A percentile compares a stretch with the other conserved stretches of the same genome.
Evolutionary conservation across 192 early-diverging fungal genomes (phyloP).

Genomic region (Coemansia sp.): DNA sequence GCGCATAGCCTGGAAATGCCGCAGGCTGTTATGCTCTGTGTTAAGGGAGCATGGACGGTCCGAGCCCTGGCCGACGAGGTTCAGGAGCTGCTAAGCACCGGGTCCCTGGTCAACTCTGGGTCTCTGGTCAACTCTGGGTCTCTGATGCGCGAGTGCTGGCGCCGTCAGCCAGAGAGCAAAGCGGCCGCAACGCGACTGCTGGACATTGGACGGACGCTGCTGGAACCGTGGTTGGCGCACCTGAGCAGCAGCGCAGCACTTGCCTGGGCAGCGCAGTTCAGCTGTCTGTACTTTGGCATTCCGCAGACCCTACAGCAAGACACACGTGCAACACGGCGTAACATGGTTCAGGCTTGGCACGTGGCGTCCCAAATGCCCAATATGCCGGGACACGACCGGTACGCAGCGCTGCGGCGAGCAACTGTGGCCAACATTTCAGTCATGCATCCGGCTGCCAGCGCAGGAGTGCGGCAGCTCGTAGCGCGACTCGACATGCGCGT

Average conservation of each 20-base stretch:
- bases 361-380: neutral
- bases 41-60: conserved; percentile 37
- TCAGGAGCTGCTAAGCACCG: neutral
- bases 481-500: conserved; percentile 21
- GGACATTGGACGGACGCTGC: conserved; percentile 3
- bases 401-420: conserved; percentile 29
- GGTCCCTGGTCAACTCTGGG: neutral
- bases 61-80: conserved; percentile 15
- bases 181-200: conserved; percentile 15
- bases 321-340: conserved; percentile 23
- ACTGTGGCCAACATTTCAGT: neutral
- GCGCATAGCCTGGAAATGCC: conserved; percentile 1
- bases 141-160: conserved; percentile 35
- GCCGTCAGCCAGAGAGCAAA: neutral
- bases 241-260: conserved; percentile 17
- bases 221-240: conserved; percentile 28
- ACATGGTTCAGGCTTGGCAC: conserved; percentile 36
- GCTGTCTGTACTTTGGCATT: conserved; percentile 25
- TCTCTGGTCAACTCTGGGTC: no score
- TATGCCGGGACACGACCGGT: conserved; percentile 11
- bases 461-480: conserved; percentile 14
- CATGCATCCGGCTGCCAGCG: neutral
- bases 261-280: conserved; percentile 28
- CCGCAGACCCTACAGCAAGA: conserved; percentile 11
- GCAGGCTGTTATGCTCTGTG: conserved; percentile 7